Conservation (phyloP, 805 yeast genomes). For the Pichia phayaonensis region DNA sequence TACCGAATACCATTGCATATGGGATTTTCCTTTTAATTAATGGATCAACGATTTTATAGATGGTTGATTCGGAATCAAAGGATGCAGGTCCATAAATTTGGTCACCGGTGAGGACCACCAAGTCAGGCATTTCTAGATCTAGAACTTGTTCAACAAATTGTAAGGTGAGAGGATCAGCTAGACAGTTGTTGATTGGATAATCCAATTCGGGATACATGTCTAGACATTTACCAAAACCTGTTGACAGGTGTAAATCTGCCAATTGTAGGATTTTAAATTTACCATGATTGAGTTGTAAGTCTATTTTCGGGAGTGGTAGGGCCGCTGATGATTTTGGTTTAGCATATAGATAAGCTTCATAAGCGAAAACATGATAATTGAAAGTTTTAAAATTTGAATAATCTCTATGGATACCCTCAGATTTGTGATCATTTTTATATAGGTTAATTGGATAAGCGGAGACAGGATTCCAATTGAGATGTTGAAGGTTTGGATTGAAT, state of each 20-base stretch:
- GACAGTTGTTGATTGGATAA: conserved; percentile 42
- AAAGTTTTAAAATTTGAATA: not conserved
- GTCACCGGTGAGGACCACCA: conserved; percentile 87
- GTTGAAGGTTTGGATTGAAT: conserved; percentile 72
- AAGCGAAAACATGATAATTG: conserved; percentile 13
- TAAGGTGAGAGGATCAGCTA: conserved; percentile 71
- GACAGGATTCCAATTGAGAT: conserved; percentile 45
- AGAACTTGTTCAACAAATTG: conserved; percentile 54
- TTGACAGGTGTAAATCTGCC: conserved; percentile 87
- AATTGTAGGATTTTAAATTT: conserved; percentile 77
- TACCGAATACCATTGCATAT: conserved; percentile 81
- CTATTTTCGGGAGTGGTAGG: conserved; percentile 24
- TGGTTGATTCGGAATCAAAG: conserved; percentile 75
- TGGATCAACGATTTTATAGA: conserved; percentile 71
- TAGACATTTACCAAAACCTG: conserved; percentile 72
- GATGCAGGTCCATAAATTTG: conserved; percentile 76
- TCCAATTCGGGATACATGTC: conserved; percentile 51
- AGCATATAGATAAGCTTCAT: conserved; percentile 10
- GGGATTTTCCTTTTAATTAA: conserved; percentile 62
- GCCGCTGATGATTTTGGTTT: conserved; percentile 8
- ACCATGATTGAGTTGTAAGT: conserved; percentile 39
- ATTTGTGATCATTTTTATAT: not conserved
- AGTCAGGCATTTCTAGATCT: conserved; percentile 72
- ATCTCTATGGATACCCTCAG: conserved; percentile 1
- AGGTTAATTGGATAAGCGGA: conserved; percentile 9